Base-by-base conservation (phyloP, 2,329 filamentous ascomycete species). In the Pseudogymnoascus sp. region DNA sequence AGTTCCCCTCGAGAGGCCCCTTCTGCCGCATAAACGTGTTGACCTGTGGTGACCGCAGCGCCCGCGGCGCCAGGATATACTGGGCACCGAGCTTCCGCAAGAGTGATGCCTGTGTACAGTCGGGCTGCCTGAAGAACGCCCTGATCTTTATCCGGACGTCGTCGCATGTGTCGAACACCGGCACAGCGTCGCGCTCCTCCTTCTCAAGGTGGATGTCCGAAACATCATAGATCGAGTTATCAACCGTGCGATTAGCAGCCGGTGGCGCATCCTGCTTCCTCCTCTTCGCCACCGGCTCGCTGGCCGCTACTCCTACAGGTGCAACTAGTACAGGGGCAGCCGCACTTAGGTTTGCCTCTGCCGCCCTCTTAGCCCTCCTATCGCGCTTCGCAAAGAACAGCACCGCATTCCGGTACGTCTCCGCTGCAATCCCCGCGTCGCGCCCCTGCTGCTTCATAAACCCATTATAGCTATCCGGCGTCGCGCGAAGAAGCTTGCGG, bases 141-240 rank as follows among this genome's bases (percentile, higher is more conserved):
- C 75, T 75, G 67, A 86, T 84, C 74, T 86, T 86, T 69, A 75
- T 78, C 55, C 84, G 79, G 12, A 86, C 70, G 60, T 82, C 81
- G 66, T 86, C 80, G 71, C 83, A 86, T 4, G 79, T 82, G 65
- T 86, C 83, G 68, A 75, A 86, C 33, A 87, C 73, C 0, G 74
- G 71, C 5, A 86, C 81, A 0, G 63, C 67, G 35, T 76, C 75
- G 0, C 71, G 68, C 0, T 76, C 77, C 70, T 87, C 83, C 11
- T 80, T 79, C 0, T 75, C 72, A 0, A 86, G 74, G 7, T 69
- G 60, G 28, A 85, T 70, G 14, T 66, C 72, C 35, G 74, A 72
- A 18, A 82, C 73, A 66, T 82, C 76, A 33, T 67, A 67, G 23
- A 77, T 72, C 40, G 49, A 33, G 49, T 33, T 33, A 12, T 55